Evolutionary conservation across 805 yeast genomes (phyloP), one percentile per base, ranked within the genome.

Genomic region (Pichia nakasei): DNA sequence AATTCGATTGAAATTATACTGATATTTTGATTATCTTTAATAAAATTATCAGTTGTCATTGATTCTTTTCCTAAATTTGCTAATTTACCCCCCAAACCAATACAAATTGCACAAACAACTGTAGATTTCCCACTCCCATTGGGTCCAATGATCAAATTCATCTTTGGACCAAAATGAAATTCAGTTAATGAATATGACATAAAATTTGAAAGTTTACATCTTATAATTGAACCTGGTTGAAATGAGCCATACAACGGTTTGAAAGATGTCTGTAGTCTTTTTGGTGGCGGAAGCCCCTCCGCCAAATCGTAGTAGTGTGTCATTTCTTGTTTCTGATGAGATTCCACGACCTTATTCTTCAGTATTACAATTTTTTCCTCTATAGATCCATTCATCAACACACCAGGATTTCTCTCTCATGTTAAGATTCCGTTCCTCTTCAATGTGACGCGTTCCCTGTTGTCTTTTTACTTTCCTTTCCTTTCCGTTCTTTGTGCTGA

Each of bases 71-170:
- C 94, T 46, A 89, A 73, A 36, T 78, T 66, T 34, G 76, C 85
- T 20, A 85, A 73, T 55, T 75, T 78, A 1, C 97, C 97, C 1
- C 82, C 91, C 17, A 93, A 65, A 0, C 96, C 95, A 29, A 93
- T 68, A 57, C 95, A 91, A 1, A 91, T 76, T 0, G 96, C 97
- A 48, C 96, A 85, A 4, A 93, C 89, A 54, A 93, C 76, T 0
- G 97, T 87, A 33, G 93, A 81, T 56, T 93, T 93, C 7, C 98
- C 98, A 0, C 95, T 77, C 31, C 99, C 99, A 59, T 93, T 93
- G 12, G 97, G 97, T 0, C 97, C 98, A 42, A 93, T 82, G 46
- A 93, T 84, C 81, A 93, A 78, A 58, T 93, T 93, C 57, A 93
- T 69, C 2, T 81, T 70, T 0, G 97, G 96, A 0, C 91, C 83